phyloP scores from a whole-genome alignment of 2,329 filamentous ascomycete species.

The Fusarium torulosum region DNA sequence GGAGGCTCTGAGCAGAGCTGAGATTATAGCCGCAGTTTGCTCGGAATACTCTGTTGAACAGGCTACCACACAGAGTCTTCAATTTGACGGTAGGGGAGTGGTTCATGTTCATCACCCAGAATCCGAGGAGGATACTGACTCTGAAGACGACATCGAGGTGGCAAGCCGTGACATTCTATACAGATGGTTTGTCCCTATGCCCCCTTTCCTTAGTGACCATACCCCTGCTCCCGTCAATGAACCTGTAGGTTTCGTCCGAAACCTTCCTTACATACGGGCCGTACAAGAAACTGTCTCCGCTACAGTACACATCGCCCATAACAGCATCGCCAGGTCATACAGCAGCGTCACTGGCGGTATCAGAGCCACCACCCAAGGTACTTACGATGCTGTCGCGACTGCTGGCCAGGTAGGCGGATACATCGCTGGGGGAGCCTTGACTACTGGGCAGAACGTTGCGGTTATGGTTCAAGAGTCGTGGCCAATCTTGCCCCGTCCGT shows the following conservation, averaged over 20 bases:
- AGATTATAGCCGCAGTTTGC: background rate
- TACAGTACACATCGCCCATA: background rate
- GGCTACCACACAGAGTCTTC: background rate
- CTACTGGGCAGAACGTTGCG: slow-evolving; percentile 1
- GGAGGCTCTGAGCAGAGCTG: background rate
- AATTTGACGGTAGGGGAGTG: slow-evolving; percentile 1
- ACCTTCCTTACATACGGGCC: background rate
- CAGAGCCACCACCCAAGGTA: background rate
- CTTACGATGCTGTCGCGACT: slow-evolving; percentile 10
- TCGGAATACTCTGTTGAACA: background rate
- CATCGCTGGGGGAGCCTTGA: slow-evolving; percentile 15
- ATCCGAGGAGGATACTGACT: background rate
- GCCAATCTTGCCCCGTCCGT: background rate
- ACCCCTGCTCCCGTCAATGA: background rate
- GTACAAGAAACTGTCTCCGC: slow-evolving; percentile 1
- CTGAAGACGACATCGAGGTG: slow-evolving; percentile 6
- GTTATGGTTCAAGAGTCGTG: slow-evolving; percentile 15
- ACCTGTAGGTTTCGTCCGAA: background rate
- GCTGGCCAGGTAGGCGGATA: slow-evolving; percentile 8
- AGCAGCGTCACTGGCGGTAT: slow-evolving; percentile 5
- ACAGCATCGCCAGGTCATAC: slow-evolving; percentile 17
- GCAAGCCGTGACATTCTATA: slow-evolving; percentile 5
- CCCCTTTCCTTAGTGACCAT: background rate
- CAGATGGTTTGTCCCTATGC: slow-evolving; percentile 21
- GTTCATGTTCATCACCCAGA: background rate